Conservation (phyloP, 371 early-diverging fungal species). For the Nematocida ironsii region DNA sequence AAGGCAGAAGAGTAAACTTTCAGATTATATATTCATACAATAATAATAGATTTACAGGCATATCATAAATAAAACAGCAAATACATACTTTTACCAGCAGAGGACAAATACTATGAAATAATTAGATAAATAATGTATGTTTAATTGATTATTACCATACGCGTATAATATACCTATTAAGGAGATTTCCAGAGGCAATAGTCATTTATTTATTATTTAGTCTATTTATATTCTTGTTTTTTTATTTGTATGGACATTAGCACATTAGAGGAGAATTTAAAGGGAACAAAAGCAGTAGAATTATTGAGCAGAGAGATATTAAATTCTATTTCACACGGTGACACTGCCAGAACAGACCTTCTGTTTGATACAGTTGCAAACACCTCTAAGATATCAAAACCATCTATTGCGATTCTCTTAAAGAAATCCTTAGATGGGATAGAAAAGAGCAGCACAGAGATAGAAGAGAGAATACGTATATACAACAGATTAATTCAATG, state of each 20-base stretch:
- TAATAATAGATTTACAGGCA: no score
- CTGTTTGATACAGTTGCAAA: conserved; percentile 42
- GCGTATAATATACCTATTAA: no score
- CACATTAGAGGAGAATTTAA: conserved; percentile 8
- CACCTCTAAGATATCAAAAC: conserved; percentile 33
- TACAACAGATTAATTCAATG: conserved; percentile 65
- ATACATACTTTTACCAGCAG: no score
- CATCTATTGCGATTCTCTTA: conserved; percentile 35
- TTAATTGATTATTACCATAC: no score
- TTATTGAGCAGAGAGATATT: conserved; percentile 1
- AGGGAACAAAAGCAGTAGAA: background rate
- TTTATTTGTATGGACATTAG: conserved; percentile 47
- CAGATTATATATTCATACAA: background rate
- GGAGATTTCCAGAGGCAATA: no score
- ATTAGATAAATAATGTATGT: no score
- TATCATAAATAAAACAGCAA: no score
- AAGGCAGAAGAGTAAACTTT: conserved; percentile 27
- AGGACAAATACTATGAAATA: no score
- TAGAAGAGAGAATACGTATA: conserved; percentile 18
- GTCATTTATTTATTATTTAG: no score
- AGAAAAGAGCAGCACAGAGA: conserved; percentile 15
- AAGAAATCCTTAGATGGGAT: conserved; percentile 34
- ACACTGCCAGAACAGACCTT: conserved; percentile 13
- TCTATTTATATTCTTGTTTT: conserved; percentile 12
- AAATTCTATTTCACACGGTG: background rate